Evolutionary conservation across 2,329 filamentous ascomycete species (phyloP).

Genomic region (Aspergillus pseudoterreus): DNA sequence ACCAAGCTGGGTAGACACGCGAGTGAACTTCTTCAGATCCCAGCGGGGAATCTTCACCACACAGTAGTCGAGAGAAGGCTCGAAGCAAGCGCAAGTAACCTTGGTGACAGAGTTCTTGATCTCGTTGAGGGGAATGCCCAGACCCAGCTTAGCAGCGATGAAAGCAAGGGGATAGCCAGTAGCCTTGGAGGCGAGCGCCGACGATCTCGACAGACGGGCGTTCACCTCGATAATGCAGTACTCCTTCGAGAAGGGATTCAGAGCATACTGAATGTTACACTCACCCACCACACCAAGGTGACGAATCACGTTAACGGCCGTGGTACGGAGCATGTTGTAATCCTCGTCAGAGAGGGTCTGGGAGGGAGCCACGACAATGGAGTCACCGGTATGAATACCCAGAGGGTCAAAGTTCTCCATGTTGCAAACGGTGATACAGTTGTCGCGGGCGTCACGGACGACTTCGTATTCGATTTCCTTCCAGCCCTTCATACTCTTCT

Average conservation of each 20-base stretch:
- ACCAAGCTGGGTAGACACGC: slow-evolving; percentile 90
- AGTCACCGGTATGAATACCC: slow-evolving; percentile 96
- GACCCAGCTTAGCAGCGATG: slow-evolving; percentile 92
- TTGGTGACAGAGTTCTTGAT: slow-evolving; percentile 96
- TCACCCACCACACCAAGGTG: slow-evolving; percentile 97
- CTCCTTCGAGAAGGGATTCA: slow-evolving; percentile 91
- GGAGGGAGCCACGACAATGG: slow-evolving; percentile 94
- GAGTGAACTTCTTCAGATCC: slow-evolving; percentile 98
- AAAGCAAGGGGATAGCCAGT: slow-evolving; percentile 96
- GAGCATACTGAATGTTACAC: slow-evolving; percentile 97
- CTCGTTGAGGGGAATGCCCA: slow-evolving; percentile 92
- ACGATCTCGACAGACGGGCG: slow-evolving; percentile 90
- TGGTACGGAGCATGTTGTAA: slow-evolving; percentile 98
- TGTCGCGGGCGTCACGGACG: slow-evolving; percentile 89
- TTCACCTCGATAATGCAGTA: slow-evolving; percentile 99
- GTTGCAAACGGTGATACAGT: slow-evolving; percentile 99
- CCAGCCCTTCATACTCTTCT: slow-evolving; percentile 99
- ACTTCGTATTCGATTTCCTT: slow-evolving; percentile 99
- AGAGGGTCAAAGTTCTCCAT: slow-evolving; percentile 99
- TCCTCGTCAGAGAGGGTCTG: slow-evolving; percentile 96
- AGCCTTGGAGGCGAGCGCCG: slow-evolving; percentile 91
- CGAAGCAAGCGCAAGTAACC: slow-evolving; percentile 94
- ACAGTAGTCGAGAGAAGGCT: slow-evolving; percentile 95
- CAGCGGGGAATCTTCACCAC: slow-evolving; percentile 98
- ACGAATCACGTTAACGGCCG: slow-evolving; percentile 93